Evolutionary conservation across 78 protist species (phyloP), one percentile per base, ranked within the genome.

Genomic region (Protostelium mycophagum): DNA sequence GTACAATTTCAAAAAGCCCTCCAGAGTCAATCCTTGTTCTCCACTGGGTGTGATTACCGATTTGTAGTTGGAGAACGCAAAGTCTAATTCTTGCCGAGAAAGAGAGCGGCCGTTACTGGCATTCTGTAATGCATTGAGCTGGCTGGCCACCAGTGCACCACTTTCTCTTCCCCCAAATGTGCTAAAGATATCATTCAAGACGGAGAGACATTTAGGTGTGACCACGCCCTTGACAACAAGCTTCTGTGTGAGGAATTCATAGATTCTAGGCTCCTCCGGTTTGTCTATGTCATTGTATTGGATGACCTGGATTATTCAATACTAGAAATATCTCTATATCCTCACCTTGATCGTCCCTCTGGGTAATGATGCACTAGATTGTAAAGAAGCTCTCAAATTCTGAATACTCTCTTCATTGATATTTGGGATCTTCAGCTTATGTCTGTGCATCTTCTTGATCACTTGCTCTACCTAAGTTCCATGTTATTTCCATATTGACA

Each of bases 291-390:
- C 73, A 51, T 51, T 51, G 73, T 51, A 51, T 16, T 5, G 73
- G 5, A 51, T 51, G 73, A 51, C 73, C 73, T 51, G 73, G 16
- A 37, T 25, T 25, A 25, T 85, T 35, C 36, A 16, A 16, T 85
- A 5, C 36, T 16, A 36, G 16, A 85, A 35, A 85, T 37, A 25
- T 85, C 35, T 83, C 29, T n/a, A 28, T n/a, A 16, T 5, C 5
- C 63, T 35, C 63, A 37, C 86, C 37, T 85, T 85, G 86, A 37
- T 85, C 34, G 86, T 85, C 5, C 37, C 86, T 16, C 36, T 35
- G 35, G 36, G 63, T 16, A 85, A 16, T 25, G 37, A 85, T 16
- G 63, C 37, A 35, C 37, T 85, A 5, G 86, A 35, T 85, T 85
- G 36, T 5, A 85, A 16, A 16, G 86, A 85, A 85, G 36, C 36